Percentiles rank a stretch among this genome's conserved stretches.
phyloP scores from a whole-genome alignment of 192 early-diverging fungal genomes.

The Mortierella hygrophila region DNA sequence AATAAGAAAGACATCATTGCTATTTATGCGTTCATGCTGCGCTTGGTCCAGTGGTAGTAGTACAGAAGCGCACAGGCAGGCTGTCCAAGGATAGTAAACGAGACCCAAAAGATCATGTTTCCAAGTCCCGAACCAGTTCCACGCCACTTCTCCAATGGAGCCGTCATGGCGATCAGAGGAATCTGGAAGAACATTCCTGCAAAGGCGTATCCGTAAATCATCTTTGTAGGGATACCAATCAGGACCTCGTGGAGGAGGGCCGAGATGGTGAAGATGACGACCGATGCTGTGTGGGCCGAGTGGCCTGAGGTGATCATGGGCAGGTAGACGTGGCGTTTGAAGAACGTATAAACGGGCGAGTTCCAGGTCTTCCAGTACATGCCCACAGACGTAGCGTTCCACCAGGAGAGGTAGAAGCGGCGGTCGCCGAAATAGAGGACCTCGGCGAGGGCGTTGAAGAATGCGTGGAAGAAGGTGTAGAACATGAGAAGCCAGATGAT shows the following conservation, averaged over 20 bases:
- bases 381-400: slow-evolving; percentile 84
- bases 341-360: slow-evolving; percentile 87
- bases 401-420: slow-evolving; percentile 90
- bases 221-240: slow-evolving; percentile 87
- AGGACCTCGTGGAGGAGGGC: slow-evolving; percentile 90
- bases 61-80: slow-evolving; percentile 79
- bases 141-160: slow-evolving; percentile 75
- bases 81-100: slow-evolving; percentile 86
- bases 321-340: slow-evolving; percentile 91
- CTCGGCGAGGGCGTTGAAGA: slow-evolving; percentile 85
- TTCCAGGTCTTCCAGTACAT: slow-evolving; percentile 95
- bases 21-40: slow-evolving; percentile 14
- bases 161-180: slow-evolving; percentile 79
- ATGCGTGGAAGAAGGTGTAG: slow-evolving; percentile 86
- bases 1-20: neutral
- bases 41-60: slow-evolving; percentile 71
- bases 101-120: slow-evolving; percentile 86
- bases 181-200: slow-evolving; percentile 84
- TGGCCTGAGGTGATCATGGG: slow-evolving; percentile 79
- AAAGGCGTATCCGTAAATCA: slow-evolving; percentile 86
- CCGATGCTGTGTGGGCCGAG: slow-evolving; percentile 65
- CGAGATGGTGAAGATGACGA: slow-evolving; percentile 85
- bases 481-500: slow-evolving; percentile 94
- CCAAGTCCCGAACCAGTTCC: slow-evolving; percentile 77
- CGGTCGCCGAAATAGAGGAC: slow-evolving; percentile 89